These are phyloP conservation scores for Lactarius quietus DNA, from an alignment of 768 basidiomycete species.

Conservation along the genomic window DNA sequence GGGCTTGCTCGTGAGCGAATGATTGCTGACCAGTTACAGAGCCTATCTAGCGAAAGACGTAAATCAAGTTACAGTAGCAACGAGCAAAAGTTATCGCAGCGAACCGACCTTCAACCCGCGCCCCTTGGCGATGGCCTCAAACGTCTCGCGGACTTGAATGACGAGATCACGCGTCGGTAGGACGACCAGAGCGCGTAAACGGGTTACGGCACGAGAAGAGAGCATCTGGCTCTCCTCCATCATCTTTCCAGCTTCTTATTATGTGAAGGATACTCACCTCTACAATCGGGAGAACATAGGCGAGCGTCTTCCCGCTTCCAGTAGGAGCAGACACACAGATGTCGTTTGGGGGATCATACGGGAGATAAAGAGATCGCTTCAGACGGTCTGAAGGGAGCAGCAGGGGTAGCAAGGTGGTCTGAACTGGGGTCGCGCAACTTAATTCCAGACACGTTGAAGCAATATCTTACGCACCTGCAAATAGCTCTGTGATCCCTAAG, in stretches of 20 bases:
- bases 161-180: constrained; percentile 95
- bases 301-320: constrained; percentile 95
- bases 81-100: neutral
- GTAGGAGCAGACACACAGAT: constrained; percentile 96
- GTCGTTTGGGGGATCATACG: constrained; percentile 67
- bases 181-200: constrained; percentile 83
- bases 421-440: constrained; percentile 50
- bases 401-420: constrained; percentile 83
- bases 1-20: constrained; percentile 86
- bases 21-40: constrained; percentile 92
- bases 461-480: constrained; percentile 62
- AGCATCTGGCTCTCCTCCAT: constrained; percentile 51
- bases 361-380: constrained; percentile 54
- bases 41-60: constrained; percentile 46
- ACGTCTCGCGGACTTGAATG: constrained; percentile 85
- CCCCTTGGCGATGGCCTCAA: constrained; percentile 81
- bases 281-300: constrained; percentile 91
- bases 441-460: neutral
- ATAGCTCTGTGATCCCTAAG: constrained; percentile 80
- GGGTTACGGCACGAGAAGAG: constrained; percentile 69
- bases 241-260: neutral
- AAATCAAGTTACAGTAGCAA: neutral
- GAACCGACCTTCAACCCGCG: constrained; percentile 74
- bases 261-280: constrained; percentile 50
- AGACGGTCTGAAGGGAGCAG: constrained; percentile 49